Conservation (phyloP, 2,329 filamentous ascomycete genomes). For the Cytospora paraplurivora region DNA sequence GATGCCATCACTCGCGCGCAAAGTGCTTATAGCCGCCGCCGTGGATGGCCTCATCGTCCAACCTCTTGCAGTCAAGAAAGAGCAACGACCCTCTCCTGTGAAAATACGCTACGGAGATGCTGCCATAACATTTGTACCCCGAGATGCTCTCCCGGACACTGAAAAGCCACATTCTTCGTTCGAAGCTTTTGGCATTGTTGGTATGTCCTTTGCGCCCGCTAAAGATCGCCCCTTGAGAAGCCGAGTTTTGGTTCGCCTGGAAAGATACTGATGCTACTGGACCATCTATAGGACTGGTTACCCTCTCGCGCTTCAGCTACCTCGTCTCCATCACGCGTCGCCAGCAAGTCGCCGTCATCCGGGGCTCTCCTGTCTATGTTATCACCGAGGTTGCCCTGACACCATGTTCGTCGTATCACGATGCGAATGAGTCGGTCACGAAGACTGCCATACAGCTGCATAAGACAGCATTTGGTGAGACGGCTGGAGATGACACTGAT, state of each 20-base stretch:
- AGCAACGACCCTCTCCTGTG: conserved; percentile 59
- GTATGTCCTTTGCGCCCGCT: conserved; percentile 40
- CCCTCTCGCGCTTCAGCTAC: conserved; percentile 78
- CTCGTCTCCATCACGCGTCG: conserved; percentile 84
- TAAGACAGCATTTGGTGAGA: conserved; percentile 38
- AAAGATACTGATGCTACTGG: conserved; percentile 23
- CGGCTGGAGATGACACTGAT: conserved; percentile 36
- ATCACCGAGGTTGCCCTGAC: conserved; percentile 91
- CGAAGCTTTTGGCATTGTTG: conserved; percentile 62
- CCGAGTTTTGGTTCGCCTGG: neutral
- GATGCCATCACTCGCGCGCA: conserved; percentile 80
- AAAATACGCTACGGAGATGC: conserved; percentile 70
- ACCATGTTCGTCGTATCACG: conserved; percentile 73
- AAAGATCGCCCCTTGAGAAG: neutral
- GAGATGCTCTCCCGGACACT: conserved; percentile 49
- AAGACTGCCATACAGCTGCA: conserved; percentile 54
- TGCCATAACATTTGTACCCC: conserved; percentile 46
- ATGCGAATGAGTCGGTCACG: conserved; percentile 72
- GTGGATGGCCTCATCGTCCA: conserved; percentile 83
- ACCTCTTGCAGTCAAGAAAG: conserved; percentile 64
- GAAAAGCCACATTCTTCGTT: conserved; percentile 53
- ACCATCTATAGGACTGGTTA: conserved; percentile 70
- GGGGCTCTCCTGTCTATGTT: conserved; percentile 80
- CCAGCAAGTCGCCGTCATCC: conserved; percentile 85
- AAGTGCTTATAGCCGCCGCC: conserved; percentile 77